Base-by-base conservation (phyloP, 1,139 yeast species). In the Saccharomyces hybrid region DNA sequence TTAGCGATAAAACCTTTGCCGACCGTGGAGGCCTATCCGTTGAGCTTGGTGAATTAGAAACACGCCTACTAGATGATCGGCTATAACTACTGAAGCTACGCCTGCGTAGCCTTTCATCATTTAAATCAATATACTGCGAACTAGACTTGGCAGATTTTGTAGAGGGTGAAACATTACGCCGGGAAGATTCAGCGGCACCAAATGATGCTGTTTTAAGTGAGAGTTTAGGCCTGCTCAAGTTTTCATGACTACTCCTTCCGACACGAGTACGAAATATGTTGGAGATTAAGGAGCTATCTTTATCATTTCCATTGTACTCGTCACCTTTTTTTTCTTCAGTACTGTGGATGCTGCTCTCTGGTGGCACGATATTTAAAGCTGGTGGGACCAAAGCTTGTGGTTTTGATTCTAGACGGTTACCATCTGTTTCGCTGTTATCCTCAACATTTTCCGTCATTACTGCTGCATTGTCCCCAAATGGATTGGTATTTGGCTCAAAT, bases 1-100 rank as follows among this genome's bases (percentile, higher is more conserved):
- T 58, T 41, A 57, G 60, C 1, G 70, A 64, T 27, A 66, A 51
- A 5, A 66, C 66, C 48, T 60, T 63, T 13, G 67, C 65, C n/a
- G 67, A 61, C 47, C 62, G 56, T 5, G 63, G 62, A 4, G 63
- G 59, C 20, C 50, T 52, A 28, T 59, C 61, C 9, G 57, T 47
- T 9, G 54, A 50, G 11, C 53, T 55, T n/a, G 54, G 52, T 9
- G 61, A 56, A 26, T 51, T 51, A 5, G 63, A 57, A 16, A 59
- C 52, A 9, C 56, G 51, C 32, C 56, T 57, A 14, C 54, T 59
- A 42, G 44, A 38, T 23, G 44, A 20, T 38, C 44, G 44, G n/a
- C 44, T 38, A 14, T 46, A 46, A 23, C 25, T 26, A 42, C 53
- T 55, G 20, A 47, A 49, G 44, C 63, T 58, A 38, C 59, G 60